Percentiles rank a stretch among this genome's conserved stretches.
phyloP scores from a whole-genome alignment of 192 early-diverging fungal genomes.

The Coemansia guatemalensis region DNA sequence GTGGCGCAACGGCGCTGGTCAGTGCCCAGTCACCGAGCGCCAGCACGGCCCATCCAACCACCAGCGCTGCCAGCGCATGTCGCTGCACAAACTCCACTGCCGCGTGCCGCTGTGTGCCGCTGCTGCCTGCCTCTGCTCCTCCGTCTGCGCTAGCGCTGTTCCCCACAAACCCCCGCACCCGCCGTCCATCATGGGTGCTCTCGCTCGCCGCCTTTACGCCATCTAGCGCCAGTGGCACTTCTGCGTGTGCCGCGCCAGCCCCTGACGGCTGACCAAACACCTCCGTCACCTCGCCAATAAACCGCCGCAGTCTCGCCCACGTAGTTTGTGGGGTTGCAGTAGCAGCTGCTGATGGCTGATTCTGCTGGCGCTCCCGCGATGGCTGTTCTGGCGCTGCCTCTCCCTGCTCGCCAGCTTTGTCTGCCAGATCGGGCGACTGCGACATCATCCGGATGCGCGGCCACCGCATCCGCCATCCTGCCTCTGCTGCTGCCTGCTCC shows the following conservation, averaged over 20 bases:
- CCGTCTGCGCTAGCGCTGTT: not conserved
- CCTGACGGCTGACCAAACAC: constrained; percentile 29
- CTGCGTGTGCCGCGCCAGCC: not conserved
- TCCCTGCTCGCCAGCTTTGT: not conserved
- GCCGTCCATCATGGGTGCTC: not conserved
- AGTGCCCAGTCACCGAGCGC: constrained; percentile 32
- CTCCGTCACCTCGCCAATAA: constrained; percentile 39
- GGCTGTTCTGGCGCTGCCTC: not conserved
- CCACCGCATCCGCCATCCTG: constrained; percentile 48
- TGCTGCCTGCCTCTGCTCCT: not conserved
- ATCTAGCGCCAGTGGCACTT: constrained; percentile 4
- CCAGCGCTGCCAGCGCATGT: constrained; percentile 22
- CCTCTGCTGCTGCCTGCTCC: constrained; percentile 32
- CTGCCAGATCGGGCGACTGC: constrained; percentile 40
- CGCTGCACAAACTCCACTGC: constrained; percentile 21
- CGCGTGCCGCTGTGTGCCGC: not conserved
- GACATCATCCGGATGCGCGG: constrained; percentile 52
- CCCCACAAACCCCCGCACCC: constrained; percentile 10
- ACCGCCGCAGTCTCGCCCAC: constrained; percentile 33
- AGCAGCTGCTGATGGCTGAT: not conserved
- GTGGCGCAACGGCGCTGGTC: constrained; percentile 27
- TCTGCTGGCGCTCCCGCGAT: not conserved
- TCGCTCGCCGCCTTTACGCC: not conserved
- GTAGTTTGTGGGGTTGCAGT: constrained; percentile 9
- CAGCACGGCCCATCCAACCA: constrained; percentile 28